These are phyloP conservation scores for Coemansia sp. DNA, from an alignment of 192 early-diverging fungal genomes.

Conservation along the genomic window DNA sequence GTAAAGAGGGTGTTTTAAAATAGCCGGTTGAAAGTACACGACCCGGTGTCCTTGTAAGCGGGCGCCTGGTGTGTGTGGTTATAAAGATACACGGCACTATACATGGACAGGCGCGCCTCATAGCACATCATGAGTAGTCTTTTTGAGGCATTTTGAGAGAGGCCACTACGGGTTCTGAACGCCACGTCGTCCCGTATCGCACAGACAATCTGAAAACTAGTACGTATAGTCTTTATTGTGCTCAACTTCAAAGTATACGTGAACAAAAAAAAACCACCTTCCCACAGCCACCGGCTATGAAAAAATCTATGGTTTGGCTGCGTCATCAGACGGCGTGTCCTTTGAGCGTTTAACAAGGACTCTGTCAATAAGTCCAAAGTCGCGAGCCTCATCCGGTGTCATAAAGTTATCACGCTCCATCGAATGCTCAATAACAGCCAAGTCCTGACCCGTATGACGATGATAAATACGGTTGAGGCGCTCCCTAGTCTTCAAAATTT, in stretches of 20 bases:
- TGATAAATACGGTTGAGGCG: conserved; percentile 86
- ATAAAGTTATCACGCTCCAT: conserved; percentile 98
- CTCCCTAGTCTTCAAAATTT: conserved; percentile 88
- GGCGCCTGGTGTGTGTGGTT: background rate
- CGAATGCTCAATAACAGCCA: conserved; percentile 82
- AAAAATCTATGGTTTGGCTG: background rate
- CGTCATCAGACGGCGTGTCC: background rate
- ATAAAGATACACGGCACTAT: background rate
- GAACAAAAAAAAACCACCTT: background rate
- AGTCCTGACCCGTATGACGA: conserved; percentile 81
- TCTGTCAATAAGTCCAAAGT: conserved; percentile 92
- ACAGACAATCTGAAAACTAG: background rate
- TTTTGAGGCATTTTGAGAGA: background rate
- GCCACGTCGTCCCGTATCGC: background rate
- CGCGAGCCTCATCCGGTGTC: conserved; percentile 84
- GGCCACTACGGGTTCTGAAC: background rate
- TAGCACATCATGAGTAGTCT: background rate
- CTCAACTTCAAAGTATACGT: background rate
- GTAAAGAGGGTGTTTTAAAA: background rate
- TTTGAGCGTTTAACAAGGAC: conserved; percentile 74
- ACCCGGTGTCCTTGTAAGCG: background rate
- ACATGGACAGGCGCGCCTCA: background rate
- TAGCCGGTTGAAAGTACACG: background rate
- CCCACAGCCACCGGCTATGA: background rate
- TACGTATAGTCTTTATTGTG: background rate